Evolutionary conservation across 1,139 yeast genomes (phyloP).

Genomic region (Lipomyces yarrowii): DNA sequence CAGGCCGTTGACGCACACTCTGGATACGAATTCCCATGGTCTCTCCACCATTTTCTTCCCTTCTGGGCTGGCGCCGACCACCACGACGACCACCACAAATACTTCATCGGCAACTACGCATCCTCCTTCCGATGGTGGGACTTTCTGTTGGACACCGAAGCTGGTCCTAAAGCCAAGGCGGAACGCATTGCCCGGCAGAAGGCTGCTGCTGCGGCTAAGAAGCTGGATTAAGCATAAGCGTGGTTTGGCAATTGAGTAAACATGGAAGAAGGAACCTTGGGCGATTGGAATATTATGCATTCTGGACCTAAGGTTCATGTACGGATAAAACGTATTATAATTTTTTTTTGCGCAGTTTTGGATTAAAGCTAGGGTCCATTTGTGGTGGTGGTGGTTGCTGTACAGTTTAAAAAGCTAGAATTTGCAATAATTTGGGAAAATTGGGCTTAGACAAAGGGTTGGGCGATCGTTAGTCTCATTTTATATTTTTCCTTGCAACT

Average conservation of each 20-base stretch:
- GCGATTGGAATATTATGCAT: not conserved
- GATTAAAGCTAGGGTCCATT: not conserved
- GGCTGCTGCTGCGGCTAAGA: constrained; percentile 23
- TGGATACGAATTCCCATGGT: constrained; percentile 97
- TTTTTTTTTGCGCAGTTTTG: not conserved
- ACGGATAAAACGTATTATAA: not conserved
- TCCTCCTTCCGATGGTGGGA: constrained; percentile 97
- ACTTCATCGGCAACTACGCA: constrained; percentile 90
- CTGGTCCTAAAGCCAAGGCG: constrained; percentile 32
- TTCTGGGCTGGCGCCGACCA: constrained; percentile 99
- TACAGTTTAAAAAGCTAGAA: not conserved
- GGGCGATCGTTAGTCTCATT: not conserved
- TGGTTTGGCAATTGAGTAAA: not conserved
- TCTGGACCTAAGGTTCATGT: not conserved
- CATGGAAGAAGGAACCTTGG: not conserved
- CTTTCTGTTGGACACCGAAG: constrained; percentile 72
- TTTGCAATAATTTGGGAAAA: not conserved
- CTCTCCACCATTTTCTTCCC: constrained; percentile 85
- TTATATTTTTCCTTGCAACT: not conserved
- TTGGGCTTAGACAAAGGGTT: not conserved
- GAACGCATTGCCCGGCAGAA: constrained; percentile 26
- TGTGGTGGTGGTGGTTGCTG: not conserved
- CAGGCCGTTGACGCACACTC: constrained; percentile 98
- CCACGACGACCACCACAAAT: constrained; percentile 95
- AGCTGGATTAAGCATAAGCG: constrained; percentile 17